Evolutionary conservation across 495 filamentous ascomycete genomes (phyloP).

Genomic region (Cryomyces minteri): DNA sequence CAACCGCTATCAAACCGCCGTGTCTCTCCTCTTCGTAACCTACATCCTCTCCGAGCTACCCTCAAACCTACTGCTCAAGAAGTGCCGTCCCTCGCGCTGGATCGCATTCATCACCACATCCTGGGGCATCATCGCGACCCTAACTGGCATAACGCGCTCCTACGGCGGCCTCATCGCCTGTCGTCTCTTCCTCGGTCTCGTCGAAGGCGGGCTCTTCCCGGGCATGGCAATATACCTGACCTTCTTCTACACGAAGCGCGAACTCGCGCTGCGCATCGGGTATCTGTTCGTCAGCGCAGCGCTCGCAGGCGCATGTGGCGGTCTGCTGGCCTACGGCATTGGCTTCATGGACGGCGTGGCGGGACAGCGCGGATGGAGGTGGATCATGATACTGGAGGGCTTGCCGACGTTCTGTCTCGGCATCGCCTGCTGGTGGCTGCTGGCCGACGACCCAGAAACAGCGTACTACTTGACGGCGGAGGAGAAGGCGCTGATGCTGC

Average conservation of each 20-base stretch:
- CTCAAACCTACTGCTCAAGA: conserved; percentile 45
- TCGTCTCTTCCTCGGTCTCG: conserved; percentile 33
- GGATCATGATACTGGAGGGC: conserved; percentile 58
- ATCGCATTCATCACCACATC: conserved; percentile 42
- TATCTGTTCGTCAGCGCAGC: conserved; percentile 65
- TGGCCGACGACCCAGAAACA: conserved; percentile 41
- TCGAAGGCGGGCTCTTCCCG: conserved; percentile 50
- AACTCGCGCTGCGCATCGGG: conserved; percentile 54
- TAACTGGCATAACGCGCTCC: conserved; percentile 42
- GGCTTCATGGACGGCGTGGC: conserved; percentile 48
- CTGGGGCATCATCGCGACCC: conserved; percentile 57
- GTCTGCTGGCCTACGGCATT: conserved; percentile 56
- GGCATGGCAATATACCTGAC: conserved; percentile 41
- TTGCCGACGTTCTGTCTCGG: conserved; percentile 46
- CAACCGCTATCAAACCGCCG: conserved; percentile 49
- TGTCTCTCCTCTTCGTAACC: conserved; percentile 59
- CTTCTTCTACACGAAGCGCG: conserved; percentile 55
- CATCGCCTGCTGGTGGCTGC: conserved; percentile 36
- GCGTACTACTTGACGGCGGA: conserved; percentile 15
- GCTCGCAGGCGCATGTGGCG: conserved; percentile 57
- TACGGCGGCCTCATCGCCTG: conserved; percentile 38
- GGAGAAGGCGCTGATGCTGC: conserved; percentile 11
- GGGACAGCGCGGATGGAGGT: conserved; percentile 43
- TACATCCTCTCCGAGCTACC: conserved; percentile 41
- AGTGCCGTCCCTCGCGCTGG: conserved; percentile 44